These are phyloP conservation scores for Penicillium arizonense DNA, from an alignment of 495 filamentous ascomycete species.

Conservation along the genomic window DNA sequence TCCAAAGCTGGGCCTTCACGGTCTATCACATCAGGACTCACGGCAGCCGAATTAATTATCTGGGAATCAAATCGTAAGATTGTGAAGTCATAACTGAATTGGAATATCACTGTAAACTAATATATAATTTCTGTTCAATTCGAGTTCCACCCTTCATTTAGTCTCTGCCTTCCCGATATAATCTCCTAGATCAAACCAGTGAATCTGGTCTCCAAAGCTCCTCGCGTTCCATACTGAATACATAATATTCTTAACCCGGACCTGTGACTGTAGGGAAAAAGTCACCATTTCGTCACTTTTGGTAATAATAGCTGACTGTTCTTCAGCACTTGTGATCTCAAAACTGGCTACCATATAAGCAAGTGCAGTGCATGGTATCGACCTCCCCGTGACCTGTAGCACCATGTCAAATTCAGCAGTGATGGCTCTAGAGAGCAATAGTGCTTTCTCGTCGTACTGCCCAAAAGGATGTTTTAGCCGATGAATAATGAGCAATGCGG, in stretches of 20 bases:
- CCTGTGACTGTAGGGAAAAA: slow-evolving; percentile 15
- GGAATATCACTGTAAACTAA: too few relatives aligned
- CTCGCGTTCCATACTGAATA: slow-evolving; percentile 10
- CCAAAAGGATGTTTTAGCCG: slow-evolving; percentile 15
- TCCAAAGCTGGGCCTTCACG: too few relatives aligned
- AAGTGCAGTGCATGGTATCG: slow-evolving; percentile 16
- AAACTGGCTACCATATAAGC: slow-evolving; percentile 19
- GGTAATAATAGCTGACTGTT: background rate
- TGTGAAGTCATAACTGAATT: too few relatives aligned
- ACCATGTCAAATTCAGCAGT: slow-evolving; percentile 13
- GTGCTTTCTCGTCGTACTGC: slow-evolving; percentile 2
- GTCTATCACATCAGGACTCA: too few relatives aligned
- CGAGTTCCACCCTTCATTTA: background rate
- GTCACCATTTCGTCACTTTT: slow-evolving; percentile 3
- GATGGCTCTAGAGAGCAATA: slow-evolving; percentile 6
- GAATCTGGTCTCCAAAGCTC: slow-evolving; percentile 5
- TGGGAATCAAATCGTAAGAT: too few relatives aligned
- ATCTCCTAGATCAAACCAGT: slow-evolving; percentile 15
- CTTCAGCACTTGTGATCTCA: slow-evolving; percentile 3
- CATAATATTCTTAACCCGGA: slow-evolving; percentile 1
- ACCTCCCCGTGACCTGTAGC: slow-evolving; percentile 2
- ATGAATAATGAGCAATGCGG: slow-evolving; percentile 15
- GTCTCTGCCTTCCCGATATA: background rate
- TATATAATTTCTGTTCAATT: too few relatives aligned
- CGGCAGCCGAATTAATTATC: too few relatives aligned